Conservation (phyloP, 345 rosid genomes). For the Moricandia arvensis region DNA sequence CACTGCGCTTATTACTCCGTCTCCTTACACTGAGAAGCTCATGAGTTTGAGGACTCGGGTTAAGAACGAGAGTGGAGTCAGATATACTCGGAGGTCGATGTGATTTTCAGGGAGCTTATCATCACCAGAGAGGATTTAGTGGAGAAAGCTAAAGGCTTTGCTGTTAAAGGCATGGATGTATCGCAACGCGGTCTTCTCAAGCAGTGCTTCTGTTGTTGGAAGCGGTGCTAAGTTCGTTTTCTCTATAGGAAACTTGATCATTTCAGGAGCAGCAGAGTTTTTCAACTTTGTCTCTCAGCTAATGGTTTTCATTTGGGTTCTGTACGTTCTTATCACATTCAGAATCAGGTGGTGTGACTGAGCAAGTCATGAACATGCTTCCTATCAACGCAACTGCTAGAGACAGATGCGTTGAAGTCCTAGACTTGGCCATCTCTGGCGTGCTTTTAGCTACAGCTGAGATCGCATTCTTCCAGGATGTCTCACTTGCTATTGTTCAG, state of each 20-base stretch:
- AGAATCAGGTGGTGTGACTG: slow-evolving; percentile 93
- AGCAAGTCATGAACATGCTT: slow-evolving; percentile 84
- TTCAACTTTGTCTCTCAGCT: slow-evolving; percentile 81
- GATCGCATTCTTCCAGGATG: slow-evolving; percentile 90
- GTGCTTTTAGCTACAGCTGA: slow-evolving; percentile 95
- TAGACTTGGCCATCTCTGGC: slow-evolving; percentile 80
- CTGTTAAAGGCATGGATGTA: too few relatives aligned
- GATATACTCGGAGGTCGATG: too few relatives aligned
- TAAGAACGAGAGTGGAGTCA: too few relatives aligned
- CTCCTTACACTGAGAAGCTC: too few relatives aligned
- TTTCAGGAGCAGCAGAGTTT: slow-evolving; percentile 92
- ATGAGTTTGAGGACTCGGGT: too few relatives aligned
- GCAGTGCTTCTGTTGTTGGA: too few relatives aligned
- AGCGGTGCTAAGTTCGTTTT: too few relatives aligned
- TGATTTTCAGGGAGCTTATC: too few relatives aligned
- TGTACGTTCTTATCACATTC: slow-evolving; percentile 86
- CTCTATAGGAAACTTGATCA: slow-evolving; percentile 42
- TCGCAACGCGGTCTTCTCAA: too few relatives aligned
- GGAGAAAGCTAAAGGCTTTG: too few relatives aligned
- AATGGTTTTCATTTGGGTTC: slow-evolving; percentile 82
- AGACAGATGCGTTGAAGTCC: slow-evolving; percentile 73
- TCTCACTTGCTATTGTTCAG: slow-evolving; percentile 90
- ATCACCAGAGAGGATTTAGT: too few relatives aligned
- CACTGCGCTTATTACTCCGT: too few relatives aligned
- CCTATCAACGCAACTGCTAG: slow-evolving; percentile 68